Evolutionary conservation across 306 rosid genomes (phyloP), one percentile per base, ranked within the genome.

Genomic region (Rosa rugosa): DNA sequence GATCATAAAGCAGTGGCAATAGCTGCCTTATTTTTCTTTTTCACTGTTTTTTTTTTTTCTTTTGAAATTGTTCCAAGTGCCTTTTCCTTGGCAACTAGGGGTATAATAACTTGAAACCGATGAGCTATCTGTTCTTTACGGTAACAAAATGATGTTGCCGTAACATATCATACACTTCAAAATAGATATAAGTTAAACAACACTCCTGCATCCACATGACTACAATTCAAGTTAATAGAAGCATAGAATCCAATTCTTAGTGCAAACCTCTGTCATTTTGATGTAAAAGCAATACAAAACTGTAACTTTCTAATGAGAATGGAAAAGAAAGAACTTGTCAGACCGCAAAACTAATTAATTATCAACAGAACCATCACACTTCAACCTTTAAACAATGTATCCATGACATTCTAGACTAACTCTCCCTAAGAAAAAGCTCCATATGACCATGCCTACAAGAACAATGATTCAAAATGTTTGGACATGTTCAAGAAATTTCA

Each of bases 361-460:
- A 44, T 50, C 36, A 41, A 59, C 17, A 4, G 20, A 49, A 53
- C 36, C 31, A 10, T 44, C 20, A 11, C 8, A 5, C n/a, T 31
- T 31, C 23, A 7, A 36, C n/a, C 0, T 13, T 65, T 36, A 34
- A 62, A 65, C 14, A 67, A 17, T 38, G 16, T 40, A 53, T 31
- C 71, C 17, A 10, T 44, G 12, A 46, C 38, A 70, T 70, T 5
- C 8, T 7, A 42, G 18, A 7, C 44, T 18, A 25, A 46, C 18
- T 6, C 8, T 69, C 42, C 4, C 0, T 44, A 8, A 16, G 16
- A 22, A 34, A 31, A 73, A 20, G 9, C 49, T 38, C 11, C 7
- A 11, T 6, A 53, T 18, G 64, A 51, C 46, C 76, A 53, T 17
- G 45, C 76, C 64, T 34, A 59, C 75, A 71, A 71, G 60, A 72